Conservation (phyloP, 257 asterid genomes). For the Rubia yunnanensis region DNA sequence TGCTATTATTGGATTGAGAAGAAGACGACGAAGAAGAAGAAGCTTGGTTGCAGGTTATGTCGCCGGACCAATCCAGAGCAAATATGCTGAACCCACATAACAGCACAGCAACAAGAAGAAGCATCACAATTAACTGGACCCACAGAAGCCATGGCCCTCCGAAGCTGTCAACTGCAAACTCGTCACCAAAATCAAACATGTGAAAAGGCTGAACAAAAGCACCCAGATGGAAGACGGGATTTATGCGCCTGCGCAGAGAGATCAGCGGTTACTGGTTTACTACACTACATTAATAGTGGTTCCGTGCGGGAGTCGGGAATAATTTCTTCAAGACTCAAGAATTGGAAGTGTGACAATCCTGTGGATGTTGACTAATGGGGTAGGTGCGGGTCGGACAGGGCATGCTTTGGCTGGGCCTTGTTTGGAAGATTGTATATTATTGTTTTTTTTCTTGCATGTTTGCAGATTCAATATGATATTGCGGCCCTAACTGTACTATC, state of each 20-base stretch:
- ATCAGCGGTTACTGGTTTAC: neutral
- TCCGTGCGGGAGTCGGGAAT: neutral
- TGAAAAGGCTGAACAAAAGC: neutral
- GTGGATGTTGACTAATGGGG: neutral
- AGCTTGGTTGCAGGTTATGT: slow-evolving; percentile 15
- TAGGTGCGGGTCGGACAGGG: slow-evolving; percentile 1
- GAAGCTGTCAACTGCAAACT: slow-evolving; percentile 48
- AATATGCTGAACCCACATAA: slow-evolving; percentile 41
- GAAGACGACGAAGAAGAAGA: slow-evolving; percentile 26
- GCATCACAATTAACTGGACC: slow-evolving; percentile 57
- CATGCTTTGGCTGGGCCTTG: neutral
- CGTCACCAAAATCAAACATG: slow-evolving; percentile 65
- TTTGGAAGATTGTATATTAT: neutral
- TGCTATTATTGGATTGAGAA: slow-evolving; percentile 14
- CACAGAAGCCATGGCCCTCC: slow-evolving; percentile 67
- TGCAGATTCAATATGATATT: neutral
- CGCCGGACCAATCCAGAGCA: slow-evolving; percentile 23
- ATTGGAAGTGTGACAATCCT: neutral
- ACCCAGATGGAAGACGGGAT: neutral
- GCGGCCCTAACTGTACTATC: neutral
- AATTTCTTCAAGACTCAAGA: neutral
- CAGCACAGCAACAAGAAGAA: slow-evolving; percentile 53
- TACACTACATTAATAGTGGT: neutral
- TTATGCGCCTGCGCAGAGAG: neutral
- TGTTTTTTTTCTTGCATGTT: neutral